These are phyloP conservation scores for Botrytis byssoidea DNA, from an alignment of 2,329 filamentous ascomycete species.

Conservation along the genomic window DNA sequence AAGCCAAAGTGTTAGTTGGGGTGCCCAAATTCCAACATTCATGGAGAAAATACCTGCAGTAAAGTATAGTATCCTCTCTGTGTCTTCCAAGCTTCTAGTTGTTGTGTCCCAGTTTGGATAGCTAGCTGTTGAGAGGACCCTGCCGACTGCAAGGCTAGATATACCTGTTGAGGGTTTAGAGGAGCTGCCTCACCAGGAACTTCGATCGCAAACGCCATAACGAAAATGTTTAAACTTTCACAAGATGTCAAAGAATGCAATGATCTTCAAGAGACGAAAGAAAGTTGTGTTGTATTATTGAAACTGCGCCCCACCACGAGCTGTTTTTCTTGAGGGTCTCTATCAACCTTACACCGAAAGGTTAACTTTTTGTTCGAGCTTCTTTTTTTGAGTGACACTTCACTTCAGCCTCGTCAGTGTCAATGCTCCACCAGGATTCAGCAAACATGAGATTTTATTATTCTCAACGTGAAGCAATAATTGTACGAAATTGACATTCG, in stretches of 20 bases:
- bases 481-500: background rate
- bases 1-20: slow-evolving; percentile 16
- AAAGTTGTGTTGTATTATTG: slow-evolving; percentile 7
- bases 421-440: background rate
- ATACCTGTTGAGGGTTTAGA: slow-evolving; percentile 61
- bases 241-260: slow-evolving; percentile 2
- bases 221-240: background rate
- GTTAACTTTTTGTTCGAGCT: slow-evolving; percentile 16
- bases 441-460: background rate
- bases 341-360: background rate
- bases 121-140: slow-evolving; percentile 61
- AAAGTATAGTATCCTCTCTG: slow-evolving; percentile 64
- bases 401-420: slow-evolving; percentile 15
- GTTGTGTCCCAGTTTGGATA: slow-evolving; percentile 64
- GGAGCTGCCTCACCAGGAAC: slow-evolving; percentile 78
- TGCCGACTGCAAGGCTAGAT: slow-evolving; percentile 61
- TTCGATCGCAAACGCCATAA: slow-evolving; percentile 72
- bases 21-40: background rate
- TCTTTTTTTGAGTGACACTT: slow-evolving; percentile 6
- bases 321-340: slow-evolving; percentile 16
- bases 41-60: slow-evolving; percentile 55
- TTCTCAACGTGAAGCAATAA: background rate
- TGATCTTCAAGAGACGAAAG: slow-evolving; percentile 2
- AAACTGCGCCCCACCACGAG: slow-evolving; percentile 16
- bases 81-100: slow-evolving; percentile 70